Conservation (phyloP, 805 yeast genomes). For the Scheffersomyces coipomensis region DNA sequence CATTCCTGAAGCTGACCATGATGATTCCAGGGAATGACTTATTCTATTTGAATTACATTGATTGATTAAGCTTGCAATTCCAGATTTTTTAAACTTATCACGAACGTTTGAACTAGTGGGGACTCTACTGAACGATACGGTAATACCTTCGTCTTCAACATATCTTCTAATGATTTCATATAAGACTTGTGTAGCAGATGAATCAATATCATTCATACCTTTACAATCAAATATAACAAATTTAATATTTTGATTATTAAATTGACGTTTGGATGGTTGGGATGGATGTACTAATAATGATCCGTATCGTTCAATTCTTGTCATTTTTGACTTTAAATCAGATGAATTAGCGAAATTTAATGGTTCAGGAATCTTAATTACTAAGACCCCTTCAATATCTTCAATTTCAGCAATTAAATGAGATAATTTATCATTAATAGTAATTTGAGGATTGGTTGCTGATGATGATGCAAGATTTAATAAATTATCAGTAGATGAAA, state of each 20-base stretch:
- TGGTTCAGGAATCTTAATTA: conserved; percentile 85
- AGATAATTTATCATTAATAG: conserved; percentile 5
- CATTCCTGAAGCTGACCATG: conserved; percentile 10
- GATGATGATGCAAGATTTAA: not conserved
- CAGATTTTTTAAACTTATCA: conserved; percentile 51
- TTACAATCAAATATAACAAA: conserved; percentile 72
- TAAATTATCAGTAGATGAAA: not conserved
- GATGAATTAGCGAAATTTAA: conserved; percentile 83
- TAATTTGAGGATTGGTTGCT: not conserved
- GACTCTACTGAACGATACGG: conserved; percentile 61
- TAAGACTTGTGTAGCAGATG: conserved; percentile 75
- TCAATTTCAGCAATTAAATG: conserved; percentile 31
- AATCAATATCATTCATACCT: conserved; percentile 80
- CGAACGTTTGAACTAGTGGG: conserved; percentile 48
- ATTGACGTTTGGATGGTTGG: conserved; percentile 48
- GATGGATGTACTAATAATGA: conserved; percentile 77
- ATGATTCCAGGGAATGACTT: not conserved
- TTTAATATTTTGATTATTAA: conserved; percentile 35
- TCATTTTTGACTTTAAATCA: conserved; percentile 65
- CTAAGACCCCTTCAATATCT: conserved; percentile 67
- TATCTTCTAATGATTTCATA: conserved; percentile 59
- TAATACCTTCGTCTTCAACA: conserved; percentile 45
- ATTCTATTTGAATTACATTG: conserved; percentile 1
- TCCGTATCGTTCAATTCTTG: conserved; percentile 74
- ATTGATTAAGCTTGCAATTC: conserved; percentile 41